phyloP scores from a whole-genome alignment of 139 green algal genomes.

The Picochlorum sp. region DNA sequence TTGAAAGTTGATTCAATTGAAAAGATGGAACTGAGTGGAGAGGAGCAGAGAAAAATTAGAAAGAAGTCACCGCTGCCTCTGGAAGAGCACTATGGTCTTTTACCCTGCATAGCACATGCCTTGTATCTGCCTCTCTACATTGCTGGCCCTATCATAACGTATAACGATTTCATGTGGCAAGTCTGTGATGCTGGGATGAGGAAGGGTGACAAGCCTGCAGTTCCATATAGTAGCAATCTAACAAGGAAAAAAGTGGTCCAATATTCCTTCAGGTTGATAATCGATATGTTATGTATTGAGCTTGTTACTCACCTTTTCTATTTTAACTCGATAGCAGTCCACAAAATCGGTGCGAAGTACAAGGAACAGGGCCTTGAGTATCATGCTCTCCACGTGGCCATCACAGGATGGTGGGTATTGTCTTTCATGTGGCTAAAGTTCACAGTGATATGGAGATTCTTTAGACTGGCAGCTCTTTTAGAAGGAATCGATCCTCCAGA shows the following conservation, averaged over 20 bases:
- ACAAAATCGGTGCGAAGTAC: slow-evolving; percentile 18
- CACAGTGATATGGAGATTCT: slow-evolving; percentile 66
- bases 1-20: background rate
- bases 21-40: background rate
- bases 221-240: background rate
- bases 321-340: slow-evolving; percentile 61
- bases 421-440: slow-evolving; percentile 96
- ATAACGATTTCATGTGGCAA: slow-evolving; percentile 74
- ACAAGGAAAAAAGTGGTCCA: background rate
- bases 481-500: slow-evolving; percentile 74
- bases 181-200: slow-evolving; percentile 14
- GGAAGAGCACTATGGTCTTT: slow-evolving; percentile 23
- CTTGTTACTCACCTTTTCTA: slow-evolving; percentile 67
- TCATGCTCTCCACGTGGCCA: slow-evolving; percentile 2
- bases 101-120: slow-evolving; percentile 52
- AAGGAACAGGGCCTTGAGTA: slow-evolving; percentile 13
- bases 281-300: slow-evolving; percentile 55
- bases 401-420: slow-evolving; percentile 71
- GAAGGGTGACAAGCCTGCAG: too few relatives aligned
- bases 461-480: slow-evolving; percentile 54
- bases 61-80: slow-evolving; percentile 1
- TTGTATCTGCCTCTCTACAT: slow-evolving; percentile 91
- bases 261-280: slow-evolving; percentile 41
- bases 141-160: slow-evolving; percentile 75
- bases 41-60: background rate